Conservation (phyloP, 176 grass and related monocot species). For the Urochloa ruziziensis region DNA sequence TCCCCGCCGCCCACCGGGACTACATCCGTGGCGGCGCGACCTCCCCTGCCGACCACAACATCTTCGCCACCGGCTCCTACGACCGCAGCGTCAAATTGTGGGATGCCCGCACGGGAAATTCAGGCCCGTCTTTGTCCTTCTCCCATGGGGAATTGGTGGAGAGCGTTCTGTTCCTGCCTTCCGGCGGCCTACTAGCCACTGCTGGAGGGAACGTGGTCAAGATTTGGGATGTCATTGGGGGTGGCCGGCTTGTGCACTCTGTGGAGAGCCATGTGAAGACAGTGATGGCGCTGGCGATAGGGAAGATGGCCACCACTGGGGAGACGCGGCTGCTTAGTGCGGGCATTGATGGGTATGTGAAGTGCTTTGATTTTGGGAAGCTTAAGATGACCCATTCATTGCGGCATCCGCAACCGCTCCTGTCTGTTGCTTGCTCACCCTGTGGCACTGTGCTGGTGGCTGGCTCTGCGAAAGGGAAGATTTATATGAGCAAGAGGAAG, state of each 20-base stretch:
- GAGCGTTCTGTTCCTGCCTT: conserved; percentile 81
- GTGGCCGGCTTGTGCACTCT: conserved; percentile 62
- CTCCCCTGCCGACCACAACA: conserved; percentile 54
- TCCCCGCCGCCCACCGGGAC: conserved; percentile 78
- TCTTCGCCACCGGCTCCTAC: conserved; percentile 84
- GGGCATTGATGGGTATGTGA: conserved; percentile 95
- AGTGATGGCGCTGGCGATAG: conserved; percentile 53
- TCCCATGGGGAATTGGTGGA: conserved; percentile 72
- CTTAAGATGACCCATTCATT: conserved; percentile 80
- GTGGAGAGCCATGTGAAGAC: conserved; percentile 96
- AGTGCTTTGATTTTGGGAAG: conserved; percentile 75
- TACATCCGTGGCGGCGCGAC: conserved; percentile 81
- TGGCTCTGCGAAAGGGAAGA: conserved; percentile 69
- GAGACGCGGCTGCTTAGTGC: conserved; percentile 74
- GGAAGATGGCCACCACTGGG: conserved; percentile 40
- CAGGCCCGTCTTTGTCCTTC: conserved; percentile 39
- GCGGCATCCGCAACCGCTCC: conserved; percentile 61
- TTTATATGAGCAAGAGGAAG: conserved; percentile 72
- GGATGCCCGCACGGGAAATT: conserved; percentile 61
- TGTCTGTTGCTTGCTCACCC: conserved; percentile 80
- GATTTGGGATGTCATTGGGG: conserved; percentile 92
- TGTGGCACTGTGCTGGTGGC: conserved; percentile 59
- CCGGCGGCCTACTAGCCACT: conserved; percentile 74
- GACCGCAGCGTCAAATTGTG: conserved; percentile 79
- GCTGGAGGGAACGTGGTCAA: conserved; percentile 79